These are phyloP conservation scores for Staphylotrichum longicolle DNA, from an alignment of 495 filamentous ascomycete genomes.

Conservation along the genomic window DNA sequence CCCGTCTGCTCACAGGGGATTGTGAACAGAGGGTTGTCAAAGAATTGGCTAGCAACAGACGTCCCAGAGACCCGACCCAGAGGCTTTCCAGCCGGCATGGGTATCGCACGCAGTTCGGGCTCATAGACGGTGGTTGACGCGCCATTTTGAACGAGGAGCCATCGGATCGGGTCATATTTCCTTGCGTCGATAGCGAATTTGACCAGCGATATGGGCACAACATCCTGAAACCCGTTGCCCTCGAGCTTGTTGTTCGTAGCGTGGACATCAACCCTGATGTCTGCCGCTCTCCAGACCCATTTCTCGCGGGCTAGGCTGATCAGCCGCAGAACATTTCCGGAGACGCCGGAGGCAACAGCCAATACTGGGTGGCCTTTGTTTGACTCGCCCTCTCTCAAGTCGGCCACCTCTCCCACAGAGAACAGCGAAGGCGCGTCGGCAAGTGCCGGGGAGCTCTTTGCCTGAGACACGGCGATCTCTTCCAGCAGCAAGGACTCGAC, in stretches of 20 bases:
- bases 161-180: slow-evolving; percentile 47
- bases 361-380: slow-evolving; percentile 36
- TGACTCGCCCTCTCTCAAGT: slow-evolving; percentile 26
- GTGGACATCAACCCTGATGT: slow-evolving; percentile 39
- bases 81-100: slow-evolving; percentile 12
- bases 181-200: slow-evolving; percentile 57
- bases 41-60: slow-evolving; percentile 42
- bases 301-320: slow-evolving; percentile 41
- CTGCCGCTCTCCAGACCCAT: slow-evolving; percentile 47
- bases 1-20: slow-evolving; percentile 55
- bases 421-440: slow-evolving; percentile 30
- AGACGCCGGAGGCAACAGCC: slow-evolving; percentile 50
- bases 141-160: slow-evolving; percentile 62
- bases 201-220: slow-evolving; percentile 59
- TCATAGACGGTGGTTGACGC: slow-evolving; percentile 57
- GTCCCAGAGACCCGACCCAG: not conserved
- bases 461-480: slow-evolving; percentile 21
- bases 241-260: slow-evolving; percentile 30
- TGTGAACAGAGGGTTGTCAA: slow-evolving; percentile 59
- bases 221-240: slow-evolving; percentile 49
- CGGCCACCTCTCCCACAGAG: slow-evolving; percentile 39
- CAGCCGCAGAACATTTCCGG: slow-evolving; percentile 53
- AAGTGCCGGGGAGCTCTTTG: slow-evolving; percentile 1
- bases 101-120: slow-evolving; percentile 45
- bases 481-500: slow-evolving; percentile 32